Evolutionary conservation across 805 yeast genomes (phyloP).

Genomic region (Brettanomyces bruxellensis): DNA sequence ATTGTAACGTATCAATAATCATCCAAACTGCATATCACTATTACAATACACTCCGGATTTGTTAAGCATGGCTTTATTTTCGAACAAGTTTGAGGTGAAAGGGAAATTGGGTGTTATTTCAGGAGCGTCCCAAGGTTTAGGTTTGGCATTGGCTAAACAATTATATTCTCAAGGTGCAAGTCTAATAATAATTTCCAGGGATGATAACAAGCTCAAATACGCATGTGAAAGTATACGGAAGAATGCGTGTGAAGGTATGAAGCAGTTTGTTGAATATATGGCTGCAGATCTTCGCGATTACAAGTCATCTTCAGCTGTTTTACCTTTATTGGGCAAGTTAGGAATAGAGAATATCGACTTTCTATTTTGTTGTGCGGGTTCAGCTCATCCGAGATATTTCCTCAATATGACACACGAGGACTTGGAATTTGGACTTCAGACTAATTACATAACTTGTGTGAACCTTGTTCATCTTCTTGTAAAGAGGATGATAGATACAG

Average conservation of each 20-base stretch:
- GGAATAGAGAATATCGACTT: slow-evolving; percentile 47
- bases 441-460: slow-evolving; percentile 67
- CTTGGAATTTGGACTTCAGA: slow-evolving; percentile 49
- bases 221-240: slow-evolving; percentile 38
- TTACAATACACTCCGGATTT: no score
- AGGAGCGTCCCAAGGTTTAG: slow-evolving; percentile 94
- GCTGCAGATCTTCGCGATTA: slow-evolving; percentile 62
- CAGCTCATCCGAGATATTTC: slow-evolving; percentile 71
- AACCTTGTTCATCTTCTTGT: slow-evolving; percentile 60
- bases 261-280: slow-evolving; percentile 32
- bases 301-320: slow-evolving; percentile 29
- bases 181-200: slow-evolving; percentile 72
- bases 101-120: slow-evolving; percentile 62
- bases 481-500: slow-evolving; percentile 16
- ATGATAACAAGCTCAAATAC: slow-evolving; percentile 44
- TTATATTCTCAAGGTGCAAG: slow-evolving; percentile 40
- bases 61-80: neutral
- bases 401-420: slow-evolving; percentile 53
- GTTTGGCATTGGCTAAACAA: slow-evolving; percentile 63
- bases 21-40: no score
- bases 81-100: slow-evolving; percentile 23
- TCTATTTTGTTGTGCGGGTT: slow-evolving; percentile 83
- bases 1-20: no score
- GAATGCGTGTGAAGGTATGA: slow-evolving; percentile 9
- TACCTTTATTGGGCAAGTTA: slow-evolving; percentile 29